A percentile compares a stretch with the other conserved stretches of the same genome.
phyloP scores from a whole-genome alignment of 148 eudicot genomes.

The Chenopodium suecicum region DNA sequence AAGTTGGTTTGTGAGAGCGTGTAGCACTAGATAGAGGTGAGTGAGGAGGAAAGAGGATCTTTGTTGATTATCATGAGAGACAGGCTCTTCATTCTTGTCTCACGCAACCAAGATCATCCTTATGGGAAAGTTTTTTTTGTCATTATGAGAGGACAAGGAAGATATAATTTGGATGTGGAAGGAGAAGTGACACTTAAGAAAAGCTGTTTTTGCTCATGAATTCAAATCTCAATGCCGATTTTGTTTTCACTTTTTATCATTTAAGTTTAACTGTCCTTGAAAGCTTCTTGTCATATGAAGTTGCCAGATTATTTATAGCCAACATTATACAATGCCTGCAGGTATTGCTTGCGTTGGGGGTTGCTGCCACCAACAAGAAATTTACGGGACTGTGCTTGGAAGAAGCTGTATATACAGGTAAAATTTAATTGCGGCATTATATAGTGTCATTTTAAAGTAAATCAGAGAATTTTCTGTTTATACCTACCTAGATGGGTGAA shows the following conservation, averaged over 20 bases:
- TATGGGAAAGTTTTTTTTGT: no score
- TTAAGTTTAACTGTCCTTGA: neutral
- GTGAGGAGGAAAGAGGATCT: no score
- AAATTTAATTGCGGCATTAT: neutral
- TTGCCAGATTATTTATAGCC: neutral
- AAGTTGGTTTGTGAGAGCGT: no score
- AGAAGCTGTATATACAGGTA: constrained; percentile 87
- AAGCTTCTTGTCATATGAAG: neutral
- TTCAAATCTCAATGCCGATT: neutral
- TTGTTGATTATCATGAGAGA: no score
- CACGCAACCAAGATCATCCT: no score
- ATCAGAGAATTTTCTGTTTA: neutral
- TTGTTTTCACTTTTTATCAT: neutral
- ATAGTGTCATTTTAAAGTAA: neutral
- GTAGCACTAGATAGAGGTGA: no score
- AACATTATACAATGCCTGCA: constrained; percentile 19
- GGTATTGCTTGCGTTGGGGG: constrained; percentile 94
- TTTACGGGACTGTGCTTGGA: constrained; percentile 89
- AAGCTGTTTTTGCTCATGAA: neutral
- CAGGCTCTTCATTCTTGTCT: no score
- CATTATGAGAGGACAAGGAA: neutral
- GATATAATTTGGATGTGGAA: neutral
- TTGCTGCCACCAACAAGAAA: constrained; percentile 52
- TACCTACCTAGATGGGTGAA: neutral
- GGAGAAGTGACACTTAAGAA: neutral